Base-by-base conservation (phyloP, 805 yeast genomes). In the Kregervanrija pseudodelftensis region DNA sequence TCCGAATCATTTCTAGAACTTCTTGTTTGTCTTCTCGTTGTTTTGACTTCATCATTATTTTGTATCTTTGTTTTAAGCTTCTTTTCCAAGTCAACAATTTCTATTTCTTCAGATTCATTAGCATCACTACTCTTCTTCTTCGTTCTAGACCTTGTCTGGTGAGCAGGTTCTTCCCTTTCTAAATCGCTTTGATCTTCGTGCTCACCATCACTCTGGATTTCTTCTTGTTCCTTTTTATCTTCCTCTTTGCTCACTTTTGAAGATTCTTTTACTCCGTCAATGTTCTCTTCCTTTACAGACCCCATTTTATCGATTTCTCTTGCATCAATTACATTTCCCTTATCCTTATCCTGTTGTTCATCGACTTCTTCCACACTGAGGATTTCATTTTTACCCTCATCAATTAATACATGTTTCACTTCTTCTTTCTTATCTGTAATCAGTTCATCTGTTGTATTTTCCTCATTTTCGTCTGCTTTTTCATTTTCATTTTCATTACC, bases 91-190 rank as follows among this genome's bases (percentile, higher is more conserved):
- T 42, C 43, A 10, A 40, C 44, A 12, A 43, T 37, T 9, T 40
- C 33, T 31, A 11, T 32, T 8, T 36, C 38, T 36, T 16, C 38
- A 8, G 28, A 22, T 22, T 22, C 12, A 11, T 36, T 14, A n/a
- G 16, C 13, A 12, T 38, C 12, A 38, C 13, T 38, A 11, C 44
- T 37, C 41, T 15, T 16, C 11, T 41, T 39, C 16, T 41, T 39
- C 3, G 45, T 44, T 31, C 43, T 50, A n/a, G 50, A 22, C 32
- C 49, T 33, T 4, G 49, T 44, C 8, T 40, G 28, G 33, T 41
- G 48, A 1, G 39, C 50, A 13, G 50, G 50, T 35, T 41, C 46
- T 28, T 39, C 51, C 7, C 40, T 39, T 30, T 36, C 47, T 39
- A 12, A n/a, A 7, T 10, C 41, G 14, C 13, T 36, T 28, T 22